phyloP scores from a whole-genome alignment of 2,329 filamentous ascomycete genomes.

The Colletotrichum lupini region DNA sequence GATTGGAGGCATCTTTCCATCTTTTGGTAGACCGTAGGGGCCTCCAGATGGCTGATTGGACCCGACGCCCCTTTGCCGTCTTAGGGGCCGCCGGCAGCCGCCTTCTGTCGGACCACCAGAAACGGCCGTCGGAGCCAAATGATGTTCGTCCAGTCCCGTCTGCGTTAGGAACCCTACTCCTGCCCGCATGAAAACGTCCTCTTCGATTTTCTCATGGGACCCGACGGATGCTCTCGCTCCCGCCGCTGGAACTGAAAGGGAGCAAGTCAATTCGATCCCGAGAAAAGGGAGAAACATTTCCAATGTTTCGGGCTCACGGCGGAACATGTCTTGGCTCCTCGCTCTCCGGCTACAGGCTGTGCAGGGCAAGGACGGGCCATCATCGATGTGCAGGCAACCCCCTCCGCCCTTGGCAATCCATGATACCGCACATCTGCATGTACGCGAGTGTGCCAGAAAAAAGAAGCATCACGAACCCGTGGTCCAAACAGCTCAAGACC shows the following conservation, averaged over 20 bases:
- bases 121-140: constrained; percentile 34
- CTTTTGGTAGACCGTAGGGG: constrained; percentile 1
- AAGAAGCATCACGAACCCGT: constrained; percentile 27
- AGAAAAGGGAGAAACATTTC: neutral
- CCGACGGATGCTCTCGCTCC: constrained; percentile 27
- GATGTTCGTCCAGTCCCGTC: constrained; percentile 16
- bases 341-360: constrained; percentile 15
- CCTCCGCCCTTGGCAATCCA: constrained; percentile 21
- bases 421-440: constrained; percentile 1
- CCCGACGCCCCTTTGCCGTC: constrained; percentile 25
- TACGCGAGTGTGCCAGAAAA: constrained; percentile 9
- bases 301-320: constrained; percentile 7
- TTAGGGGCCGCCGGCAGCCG: constrained; percentile 30
- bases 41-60: constrained; percentile 27
- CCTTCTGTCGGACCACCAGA: constrained; percentile 34
- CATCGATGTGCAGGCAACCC: neutral
- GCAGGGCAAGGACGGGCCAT: constrained; percentile 6
- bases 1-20: constrained; percentile 17
- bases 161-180: constrained; percentile 14
- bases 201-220: constrained; percentile 17
- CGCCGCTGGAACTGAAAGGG: constrained; percentile 26
- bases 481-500: constrained; percentile 17
- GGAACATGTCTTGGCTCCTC: constrained; percentile 17
- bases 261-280: neutral
- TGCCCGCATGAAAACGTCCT: constrained; percentile 32